These are phyloP conservation scores for Populus simonii DNA, from an alignment of 345 rosid genomes.

Conservation along the genomic window DNA sequence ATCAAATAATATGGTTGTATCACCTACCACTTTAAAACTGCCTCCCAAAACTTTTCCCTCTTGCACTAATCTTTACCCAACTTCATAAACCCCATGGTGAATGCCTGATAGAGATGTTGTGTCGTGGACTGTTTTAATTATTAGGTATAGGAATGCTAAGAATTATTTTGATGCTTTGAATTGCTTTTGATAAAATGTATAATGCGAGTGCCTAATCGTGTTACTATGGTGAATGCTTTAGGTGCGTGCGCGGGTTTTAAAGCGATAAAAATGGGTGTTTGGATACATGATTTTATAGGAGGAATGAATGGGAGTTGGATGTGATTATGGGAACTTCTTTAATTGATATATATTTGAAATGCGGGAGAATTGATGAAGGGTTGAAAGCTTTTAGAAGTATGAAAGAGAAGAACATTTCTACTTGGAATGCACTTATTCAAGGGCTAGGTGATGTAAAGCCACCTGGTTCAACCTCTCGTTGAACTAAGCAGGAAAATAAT, in stretches of 20 bases:
- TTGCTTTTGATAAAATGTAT: slow-evolving; percentile 53
- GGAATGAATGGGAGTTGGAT: slow-evolving; percentile 52
- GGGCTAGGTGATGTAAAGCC: slow-evolving; percentile 31
- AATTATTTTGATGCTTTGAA: slow-evolving; percentile 40
- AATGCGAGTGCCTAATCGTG: slow-evolving; percentile 47
- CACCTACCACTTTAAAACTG: slow-evolving; percentile 29
- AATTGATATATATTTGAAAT: slow-evolving; percentile 51
- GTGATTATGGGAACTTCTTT: slow-evolving; percentile 50
- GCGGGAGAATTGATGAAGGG: slow-evolving; percentile 49
- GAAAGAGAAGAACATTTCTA: slow-evolving; percentile 42
- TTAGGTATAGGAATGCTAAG: slow-evolving; percentile 32
- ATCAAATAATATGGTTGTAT: no score
- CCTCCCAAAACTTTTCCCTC: slow-evolving; percentile 34
- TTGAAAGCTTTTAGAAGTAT: slow-evolving; percentile 37
- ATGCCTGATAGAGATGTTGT: slow-evolving; percentile 51
- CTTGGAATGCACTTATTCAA: slow-evolving; percentile 52
- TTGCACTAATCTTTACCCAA: slow-evolving; percentile 25
- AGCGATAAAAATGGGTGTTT: slow-evolving; percentile 49
- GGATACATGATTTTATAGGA: slow-evolving; percentile 51
- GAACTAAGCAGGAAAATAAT: no score
- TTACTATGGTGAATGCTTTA: slow-evolving; percentile 56
- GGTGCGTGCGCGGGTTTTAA: slow-evolving; percentile 43
- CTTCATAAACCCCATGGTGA: slow-evolving; percentile 40
- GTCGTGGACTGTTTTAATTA: slow-evolving; percentile 55
- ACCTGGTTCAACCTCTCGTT: no score